phyloP scores from a whole-genome alignment of 2,329 filamentous ascomycete species.

The Cercospora janseana region DNA sequence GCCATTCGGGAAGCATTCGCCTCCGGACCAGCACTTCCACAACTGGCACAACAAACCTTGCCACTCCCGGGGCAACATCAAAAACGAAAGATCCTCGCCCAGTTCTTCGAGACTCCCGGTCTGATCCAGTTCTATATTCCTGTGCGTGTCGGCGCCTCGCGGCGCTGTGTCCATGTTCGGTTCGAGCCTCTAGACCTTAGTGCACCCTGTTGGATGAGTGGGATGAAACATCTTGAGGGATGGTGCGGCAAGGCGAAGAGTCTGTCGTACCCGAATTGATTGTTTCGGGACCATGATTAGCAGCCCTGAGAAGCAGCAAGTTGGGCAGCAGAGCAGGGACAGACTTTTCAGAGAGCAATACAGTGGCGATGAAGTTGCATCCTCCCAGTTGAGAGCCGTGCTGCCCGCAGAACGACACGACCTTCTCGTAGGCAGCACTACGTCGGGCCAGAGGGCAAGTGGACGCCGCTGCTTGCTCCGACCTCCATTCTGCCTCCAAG shows the following conservation, averaged over 20 bases:
- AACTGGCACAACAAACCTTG: background rate
- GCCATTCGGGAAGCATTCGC: background rate
- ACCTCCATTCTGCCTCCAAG: too few species aligned
- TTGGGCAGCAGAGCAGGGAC: too few species aligned
- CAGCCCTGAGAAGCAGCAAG: too few species aligned
- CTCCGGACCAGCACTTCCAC: background rate
- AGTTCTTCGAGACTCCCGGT: background rate
- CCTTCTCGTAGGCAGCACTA: too few species aligned
- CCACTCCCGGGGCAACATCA: background rate
- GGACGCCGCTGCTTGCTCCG: too few species aligned
- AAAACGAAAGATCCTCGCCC: background rate
- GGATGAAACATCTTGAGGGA: background rate
- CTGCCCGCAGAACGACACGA: too few species aligned
- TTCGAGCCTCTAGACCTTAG: slow-evolving; percentile 6
- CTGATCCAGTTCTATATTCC: background rate
- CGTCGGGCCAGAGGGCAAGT: too few species aligned
- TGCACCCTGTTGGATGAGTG: slow-evolving; percentile 1
- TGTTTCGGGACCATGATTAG: too few species aligned
- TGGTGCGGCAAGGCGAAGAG: background rate
- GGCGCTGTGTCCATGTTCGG: background rate
- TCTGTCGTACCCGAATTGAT: background rate
- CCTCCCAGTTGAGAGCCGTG: too few species aligned
- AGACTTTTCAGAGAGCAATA: too few species aligned
- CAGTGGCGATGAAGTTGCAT: too few species aligned
- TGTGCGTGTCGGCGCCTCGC: background rate